A percentile compares a stretch with the other conserved stretches of the same genome.
phyloP scores from a whole-genome alignment of 108 stramenopile genomes.

The Cyclotella atomus region DNA sequence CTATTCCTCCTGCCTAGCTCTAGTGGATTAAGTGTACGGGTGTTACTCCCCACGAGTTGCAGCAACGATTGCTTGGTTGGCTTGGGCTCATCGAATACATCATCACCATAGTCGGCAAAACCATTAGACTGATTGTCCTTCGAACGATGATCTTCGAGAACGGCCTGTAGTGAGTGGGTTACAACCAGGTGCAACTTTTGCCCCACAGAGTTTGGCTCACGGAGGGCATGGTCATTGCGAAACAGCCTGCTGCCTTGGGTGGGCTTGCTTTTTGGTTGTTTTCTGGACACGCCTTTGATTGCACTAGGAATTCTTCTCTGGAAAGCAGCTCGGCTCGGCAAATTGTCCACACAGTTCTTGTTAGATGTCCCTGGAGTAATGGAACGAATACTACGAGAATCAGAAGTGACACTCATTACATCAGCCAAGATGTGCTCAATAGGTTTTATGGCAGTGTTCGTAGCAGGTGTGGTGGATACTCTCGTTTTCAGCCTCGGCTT shows the following conservation, averaged over 20 bases:
- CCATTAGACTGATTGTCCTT: too few species aligned
- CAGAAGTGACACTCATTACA: not conserved
- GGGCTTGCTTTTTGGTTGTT: not conserved
- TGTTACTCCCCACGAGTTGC: conserved; percentile 2
- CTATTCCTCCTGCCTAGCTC: conserved; percentile 6
- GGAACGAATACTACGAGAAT: not conserved
- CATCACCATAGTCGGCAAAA: not conserved
- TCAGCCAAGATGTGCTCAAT: conserved; percentile 13
- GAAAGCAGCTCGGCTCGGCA: too few species aligned
- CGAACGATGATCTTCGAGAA: too few species aligned
- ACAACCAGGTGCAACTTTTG: too few species aligned
- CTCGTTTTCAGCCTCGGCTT: not conserved
- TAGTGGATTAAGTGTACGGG: not conserved
- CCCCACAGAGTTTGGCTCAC: too few species aligned
- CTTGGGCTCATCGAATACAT: not conserved
- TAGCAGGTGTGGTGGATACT: not conserved
- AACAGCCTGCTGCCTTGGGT: too few species aligned
- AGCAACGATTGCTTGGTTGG: not conserved
- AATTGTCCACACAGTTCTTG: too few species aligned
- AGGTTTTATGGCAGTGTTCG: not conserved
- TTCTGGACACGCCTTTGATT: not conserved
- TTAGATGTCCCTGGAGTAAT: not conserved
- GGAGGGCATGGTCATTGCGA: too few species aligned
- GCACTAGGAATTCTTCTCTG: too few species aligned
- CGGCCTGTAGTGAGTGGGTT: too few species aligned